A percentile compares a stretch with the other conserved stretches of the same genome.
These are phyloP conservation scores for Stemphylium lycopersici DNA, from an alignment of 2,329 filamentous ascomycete genomes.

Conservation along the genomic window DNA sequence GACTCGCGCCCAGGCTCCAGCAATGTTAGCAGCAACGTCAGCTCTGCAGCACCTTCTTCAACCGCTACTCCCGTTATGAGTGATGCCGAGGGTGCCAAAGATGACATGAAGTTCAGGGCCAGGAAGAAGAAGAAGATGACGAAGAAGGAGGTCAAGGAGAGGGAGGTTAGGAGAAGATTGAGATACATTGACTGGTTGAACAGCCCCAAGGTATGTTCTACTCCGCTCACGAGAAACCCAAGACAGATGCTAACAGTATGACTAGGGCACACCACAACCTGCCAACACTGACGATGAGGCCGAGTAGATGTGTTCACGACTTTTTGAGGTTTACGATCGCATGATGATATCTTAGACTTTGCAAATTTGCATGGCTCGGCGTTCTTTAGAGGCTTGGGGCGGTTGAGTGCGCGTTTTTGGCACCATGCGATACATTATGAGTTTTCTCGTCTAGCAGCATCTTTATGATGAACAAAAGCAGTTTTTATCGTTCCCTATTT, in stretches of 20 bases:
- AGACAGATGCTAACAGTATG: slow-evolving; percentile 25
- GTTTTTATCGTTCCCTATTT: neutral
- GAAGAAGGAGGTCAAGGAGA: slow-evolving; percentile 92
- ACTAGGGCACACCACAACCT: slow-evolving; percentile 48
- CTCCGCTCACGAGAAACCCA: neutral
- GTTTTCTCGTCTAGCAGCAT: slow-evolving; percentile 12
- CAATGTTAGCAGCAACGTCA: slow-evolving; percentile 55
- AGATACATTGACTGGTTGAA: slow-evolving; percentile 82
- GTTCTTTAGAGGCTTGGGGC: slow-evolving; percentile 24
- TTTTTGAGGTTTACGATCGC: slow-evolving; percentile 13
- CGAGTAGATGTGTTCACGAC: slow-evolving; percentile 28
- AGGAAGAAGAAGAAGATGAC: slow-evolving; percentile 99
- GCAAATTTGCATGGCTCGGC: slow-evolving; percentile 29
- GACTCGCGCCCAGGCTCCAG: slow-evolving; percentile 71
- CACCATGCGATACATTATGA: slow-evolving; percentile 16
- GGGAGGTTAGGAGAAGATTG: slow-evolving; percentile 82
- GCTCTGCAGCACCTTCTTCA: slow-evolving; percentile 48
- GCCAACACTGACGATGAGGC: slow-evolving; percentile 51
- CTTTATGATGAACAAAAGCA: slow-evolving; percentile 20
- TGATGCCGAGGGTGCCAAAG: slow-evolving; percentile 78
- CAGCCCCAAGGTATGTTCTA: slow-evolving; percentile 61
- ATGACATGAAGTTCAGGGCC: slow-evolving; percentile 84
- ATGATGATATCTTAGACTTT: slow-evolving; percentile 19
- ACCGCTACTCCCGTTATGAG: slow-evolving; percentile 73
- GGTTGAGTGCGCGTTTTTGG: slow-evolving; percentile 9